Evolutionary conservation across 2,329 filamentous ascomycete species (phyloP), one percentile per base, ranked within the genome.

Genomic region (Verticillium tricorpus): DNA sequence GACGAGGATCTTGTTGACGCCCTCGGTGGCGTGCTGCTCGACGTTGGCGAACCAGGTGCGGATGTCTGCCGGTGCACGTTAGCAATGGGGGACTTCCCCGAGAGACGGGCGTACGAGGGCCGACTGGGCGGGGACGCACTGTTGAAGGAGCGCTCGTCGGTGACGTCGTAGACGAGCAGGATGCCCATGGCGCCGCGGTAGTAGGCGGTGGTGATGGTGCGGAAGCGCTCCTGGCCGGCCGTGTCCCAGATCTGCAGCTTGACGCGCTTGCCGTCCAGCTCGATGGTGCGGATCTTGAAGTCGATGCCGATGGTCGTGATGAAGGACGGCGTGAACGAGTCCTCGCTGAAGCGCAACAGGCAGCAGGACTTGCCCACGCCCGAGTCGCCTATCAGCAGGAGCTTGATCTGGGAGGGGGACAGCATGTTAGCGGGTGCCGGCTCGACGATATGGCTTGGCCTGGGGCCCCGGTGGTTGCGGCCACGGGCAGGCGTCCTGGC

Each of bases 231-330:
- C 82, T 99, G 95, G 70, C 95, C 95, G 69, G 95, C 95, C 31
- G 95, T 99, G 75, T 99, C 95, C 95, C 95, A 99, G 80, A 99
- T 99, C 83, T 99, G 95, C 75, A 99, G 82, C 85, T 99, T 99
- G 72, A 99, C 95, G 66, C 94, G 87, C 87, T 99, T 99, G 76
- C 94, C 94, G 80, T 99, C 95, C 69, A 99, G 85, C 81, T 99
- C 95, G 80, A 99, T 99, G 67, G 95, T 99, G 69, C 95, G 88
- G 76, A 99, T 99, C 86, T 99, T 99, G 84, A 99, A 99, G 81
- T 99, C 95, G 82, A 99, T 98, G 70, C 95, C 95, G 79, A 99
- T 99, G 66, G 95, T 99, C 66, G 93, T 97, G 83, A 97, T 97
- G 84, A 97, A 97, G 70, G 92, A 96, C 54, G 93, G 93, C 60